These are phyloP conservation scores for Angomonas ambiguus DNA, from an alignment of 208 protist genomes.

Conservation along the genomic window DNA sequence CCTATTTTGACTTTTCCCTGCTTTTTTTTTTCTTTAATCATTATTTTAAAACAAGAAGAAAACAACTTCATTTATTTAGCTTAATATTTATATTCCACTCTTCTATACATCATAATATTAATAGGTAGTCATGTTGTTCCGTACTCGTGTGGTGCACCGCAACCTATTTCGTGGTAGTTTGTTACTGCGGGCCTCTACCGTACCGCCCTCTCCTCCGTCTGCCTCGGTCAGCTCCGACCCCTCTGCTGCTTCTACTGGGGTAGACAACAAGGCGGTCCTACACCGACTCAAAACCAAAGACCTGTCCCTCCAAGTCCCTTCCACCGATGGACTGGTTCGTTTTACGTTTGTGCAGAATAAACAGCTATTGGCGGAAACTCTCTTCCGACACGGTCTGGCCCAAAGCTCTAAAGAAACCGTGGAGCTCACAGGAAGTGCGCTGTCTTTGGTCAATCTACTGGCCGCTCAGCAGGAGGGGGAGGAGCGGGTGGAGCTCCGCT, in stretches of 20 bases:
- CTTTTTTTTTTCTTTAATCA: slow-evolving; percentile 6
- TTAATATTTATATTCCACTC: too few relatives aligned
- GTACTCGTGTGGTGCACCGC: background rate
- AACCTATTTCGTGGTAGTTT: too few relatives aligned
- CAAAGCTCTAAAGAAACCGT: too few relatives aligned
- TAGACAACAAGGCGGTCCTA: background rate
- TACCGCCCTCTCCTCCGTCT: slow-evolving; percentile 3
- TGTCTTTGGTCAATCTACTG: slow-evolving; percentile 69
- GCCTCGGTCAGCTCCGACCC: too few relatives aligned
- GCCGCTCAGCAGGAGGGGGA: slow-evolving; percentile 55
- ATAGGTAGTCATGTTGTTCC: background rate
- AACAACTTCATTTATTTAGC: too few relatives aligned
- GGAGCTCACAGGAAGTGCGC: slow-evolving; percentile 52
- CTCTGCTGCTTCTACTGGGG: background rate
- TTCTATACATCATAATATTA: background rate
- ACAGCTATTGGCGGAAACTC: slow-evolving; percentile 42
- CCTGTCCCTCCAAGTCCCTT: slow-evolving; percentile 51
- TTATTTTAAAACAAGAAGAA: too few relatives aligned
- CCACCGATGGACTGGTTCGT: slow-evolving; percentile 34
- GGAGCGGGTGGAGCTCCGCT: slow-evolving; percentile 60
- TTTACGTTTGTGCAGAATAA: slow-evolving; percentile 46
- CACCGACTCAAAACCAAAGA: slow-evolving; percentile 56
- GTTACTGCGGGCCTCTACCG: background rate
- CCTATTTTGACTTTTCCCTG: background rate
- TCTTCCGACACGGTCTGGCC: slow-evolving; percentile 55